phyloP scores from a whole-genome alignment of 176 grass and related monocot species.

The Musa itinerans region DNA sequence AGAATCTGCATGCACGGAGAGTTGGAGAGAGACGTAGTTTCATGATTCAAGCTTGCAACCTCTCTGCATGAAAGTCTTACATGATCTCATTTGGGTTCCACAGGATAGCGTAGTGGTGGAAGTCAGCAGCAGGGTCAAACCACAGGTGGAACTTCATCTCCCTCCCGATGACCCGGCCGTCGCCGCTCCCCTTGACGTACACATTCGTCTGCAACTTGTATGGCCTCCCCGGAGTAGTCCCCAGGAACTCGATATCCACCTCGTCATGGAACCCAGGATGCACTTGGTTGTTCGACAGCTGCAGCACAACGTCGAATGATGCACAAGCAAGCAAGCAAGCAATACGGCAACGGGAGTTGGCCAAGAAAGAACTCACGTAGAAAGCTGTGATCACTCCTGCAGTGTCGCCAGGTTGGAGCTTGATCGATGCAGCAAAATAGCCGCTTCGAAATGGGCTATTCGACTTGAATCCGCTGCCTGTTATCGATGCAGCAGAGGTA shows the following conservation, averaged over 20 bases:
- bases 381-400: conserved; percentile 67
- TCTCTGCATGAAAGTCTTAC: conserved; percentile 14
- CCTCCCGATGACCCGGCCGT: conserved; percentile 35
- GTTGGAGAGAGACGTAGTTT: background rate
- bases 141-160: conserved; percentile 76
- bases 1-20: conserved; percentile 27
- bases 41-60: background rate
- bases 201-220: conserved; percentile 73
- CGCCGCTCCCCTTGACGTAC: conserved; percentile 48
- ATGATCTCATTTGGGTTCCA: conserved; percentile 59
- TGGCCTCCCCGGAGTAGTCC: conserved; percentile 40
- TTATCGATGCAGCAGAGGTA: background rate
- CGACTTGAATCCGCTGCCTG: conserved; percentile 63
- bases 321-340: background rate
- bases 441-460: conserved; percentile 32
- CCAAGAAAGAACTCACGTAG: conserved; percentile 22
- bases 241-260: conserved; percentile 60
- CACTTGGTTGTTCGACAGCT: conserved; percentile 52
- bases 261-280: conserved; percentile 57
- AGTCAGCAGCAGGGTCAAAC: conserved; percentile 65
- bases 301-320: background rate
- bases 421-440: conserved; percentile 45
- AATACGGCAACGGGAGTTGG: background rate
- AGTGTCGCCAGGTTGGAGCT: conserved; percentile 53
- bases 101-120: conserved; percentile 53